Evolutionary conservation across 352 stramenopile species (phyloP).

Genomic region (Phytophthora sp.): DNA sequence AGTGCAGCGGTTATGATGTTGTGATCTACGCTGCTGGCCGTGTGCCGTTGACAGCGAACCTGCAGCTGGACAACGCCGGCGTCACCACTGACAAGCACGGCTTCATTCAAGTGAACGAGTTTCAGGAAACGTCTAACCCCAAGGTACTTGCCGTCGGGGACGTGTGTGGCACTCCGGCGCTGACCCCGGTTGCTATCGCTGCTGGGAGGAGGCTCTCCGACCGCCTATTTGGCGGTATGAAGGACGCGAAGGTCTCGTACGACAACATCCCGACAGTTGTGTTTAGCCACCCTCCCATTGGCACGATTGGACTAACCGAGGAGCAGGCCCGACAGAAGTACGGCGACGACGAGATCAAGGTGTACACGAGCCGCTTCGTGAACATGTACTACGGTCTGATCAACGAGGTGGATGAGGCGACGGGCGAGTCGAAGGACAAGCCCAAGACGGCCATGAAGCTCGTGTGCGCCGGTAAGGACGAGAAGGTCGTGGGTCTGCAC

Average conservation of each 20-base stretch:
- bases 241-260: slow-evolving; percentile 80
- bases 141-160: slow-evolving; percentile 86
- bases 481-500: slow-evolving; percentile 97
- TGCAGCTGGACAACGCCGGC: slow-evolving; percentile 79
- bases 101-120: slow-evolving; percentile 90
- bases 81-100: slow-evolving; percentile 65
- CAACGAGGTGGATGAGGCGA: slow-evolving; percentile 57
- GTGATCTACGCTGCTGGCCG: slow-evolving; percentile 89
- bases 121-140: slow-evolving; percentile 87
- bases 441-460: slow-evolving; percentile 96
- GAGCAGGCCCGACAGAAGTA: slow-evolving; percentile 89
- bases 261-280: slow-evolving; percentile 95
- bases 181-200: slow-evolving; percentile 90
- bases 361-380: slow-evolving; percentile 95
- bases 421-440: slow-evolving; percentile 68
- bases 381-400: slow-evolving; percentile 96
- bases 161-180: slow-evolving; percentile 65
- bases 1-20: slow-evolving; percentile 66
- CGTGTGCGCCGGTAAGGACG: slow-evolving; percentile 85
- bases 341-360: slow-evolving; percentile 90
- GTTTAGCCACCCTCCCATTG: slow-evolving; percentile 96
- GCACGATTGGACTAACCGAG: slow-evolving; percentile 94
- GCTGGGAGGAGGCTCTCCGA: slow-evolving; percentile 85
- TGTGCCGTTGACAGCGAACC: slow-evolving; percentile 45
- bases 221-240: slow-evolving; percentile 83